Percentiles rank a stretch among this genome's conserved stretches.
Conservation (phyloP, 495 filamentous ascomycete genomes). For the Talaromyces stipitatus region DNA sequence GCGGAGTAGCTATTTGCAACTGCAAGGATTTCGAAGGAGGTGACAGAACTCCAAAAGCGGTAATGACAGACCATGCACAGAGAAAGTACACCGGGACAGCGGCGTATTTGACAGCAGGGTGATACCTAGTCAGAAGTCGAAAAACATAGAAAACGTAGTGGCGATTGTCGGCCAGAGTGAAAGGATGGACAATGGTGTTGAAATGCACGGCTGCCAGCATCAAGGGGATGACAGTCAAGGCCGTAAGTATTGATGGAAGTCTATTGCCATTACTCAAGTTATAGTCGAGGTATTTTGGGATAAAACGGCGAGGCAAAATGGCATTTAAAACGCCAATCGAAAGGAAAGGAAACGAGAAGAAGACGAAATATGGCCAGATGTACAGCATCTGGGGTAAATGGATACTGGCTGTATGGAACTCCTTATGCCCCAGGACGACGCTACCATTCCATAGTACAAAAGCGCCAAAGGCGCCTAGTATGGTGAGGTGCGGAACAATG, state of each 20-base stretch:
- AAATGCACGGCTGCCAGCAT: constrained; percentile 56
- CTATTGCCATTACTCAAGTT: constrained; percentile 27
- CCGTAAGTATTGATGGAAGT: constrained; percentile 30
- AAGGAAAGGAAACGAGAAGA: constrained; percentile 82
- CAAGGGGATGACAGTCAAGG: constrained; percentile 28
- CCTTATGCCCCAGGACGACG: constrained; percentile 91
- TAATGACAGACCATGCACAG: constrained; percentile 53
- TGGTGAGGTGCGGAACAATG: constrained; percentile 58
- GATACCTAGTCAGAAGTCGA: constrained; percentile 64
- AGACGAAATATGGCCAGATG: constrained; percentile 78
- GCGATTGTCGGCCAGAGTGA: constrained; percentile 91
- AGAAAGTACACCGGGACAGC: constrained; percentile 56
- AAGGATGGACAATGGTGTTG: constrained; percentile 94
- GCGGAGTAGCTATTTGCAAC: neutral
- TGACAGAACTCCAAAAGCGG: constrained; percentile 39
- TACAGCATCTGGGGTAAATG: constrained; percentile 94
- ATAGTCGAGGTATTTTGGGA: constrained; percentile 31
- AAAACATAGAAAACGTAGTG: constrained; percentile 98
- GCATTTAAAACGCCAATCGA: constrained; percentile 42
- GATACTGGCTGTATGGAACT: constrained; percentile 81
- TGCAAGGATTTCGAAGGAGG: constrained; percentile 12
- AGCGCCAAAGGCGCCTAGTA: constrained; percentile 59
- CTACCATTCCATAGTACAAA: constrained; percentile 85
- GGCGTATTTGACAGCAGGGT: constrained; percentile 57
- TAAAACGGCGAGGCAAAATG: constrained; percentile 23